These are phyloP conservation scores for Phytopythium cucurbitacearum DNA, from an alignment of 352 stramenopile genomes.

Conservation along the genomic window DNA sequence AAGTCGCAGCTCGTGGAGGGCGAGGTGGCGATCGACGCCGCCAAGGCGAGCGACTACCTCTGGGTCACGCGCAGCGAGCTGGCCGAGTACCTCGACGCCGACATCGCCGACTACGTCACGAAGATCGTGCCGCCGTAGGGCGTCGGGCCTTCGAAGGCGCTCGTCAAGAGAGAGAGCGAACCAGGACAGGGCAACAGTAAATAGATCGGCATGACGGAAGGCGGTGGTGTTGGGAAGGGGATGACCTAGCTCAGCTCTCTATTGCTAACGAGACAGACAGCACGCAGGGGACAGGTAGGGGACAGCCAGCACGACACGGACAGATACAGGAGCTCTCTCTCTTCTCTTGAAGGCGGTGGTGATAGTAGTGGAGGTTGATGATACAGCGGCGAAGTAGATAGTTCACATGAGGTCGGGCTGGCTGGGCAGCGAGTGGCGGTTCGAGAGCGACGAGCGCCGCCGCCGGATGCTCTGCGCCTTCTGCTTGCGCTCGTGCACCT, in stretches of 20 bases:
- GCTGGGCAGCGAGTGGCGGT: conserved; percentile 5
- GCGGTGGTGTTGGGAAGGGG: no score
- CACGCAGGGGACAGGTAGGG: no score
- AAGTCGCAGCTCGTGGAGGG: conserved; percentile 66
- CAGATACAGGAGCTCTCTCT: not conserved
- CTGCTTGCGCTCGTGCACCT: conserved; percentile 71
- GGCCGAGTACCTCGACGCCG: conserved; percentile 65
- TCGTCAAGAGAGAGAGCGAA: no score
- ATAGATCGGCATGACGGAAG: no score
- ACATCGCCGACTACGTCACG: conserved; percentile 63
- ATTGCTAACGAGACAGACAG: no score
- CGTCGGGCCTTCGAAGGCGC: not conserved
- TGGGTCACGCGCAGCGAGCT: conserved; percentile 79
- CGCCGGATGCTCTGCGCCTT: conserved; percentile 62
- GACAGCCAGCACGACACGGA: no score
- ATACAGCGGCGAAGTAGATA: not conserved
- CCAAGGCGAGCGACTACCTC: conserved; percentile 67
- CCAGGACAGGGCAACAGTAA: no score
- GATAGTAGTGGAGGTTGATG: not conserved
- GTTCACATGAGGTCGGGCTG: not conserved
- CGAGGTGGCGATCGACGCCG: conserved; percentile 54
- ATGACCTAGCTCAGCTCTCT: no score
- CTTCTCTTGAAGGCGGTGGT: not conserved
- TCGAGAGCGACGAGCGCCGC: conserved; percentile 40
- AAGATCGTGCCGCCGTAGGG: conserved; percentile 74